These are phyloP conservation scores for Syncephalastrum monosporum DNA, from an alignment of 371 early-diverging fungal genomes.

Conservation along the genomic window DNA sequence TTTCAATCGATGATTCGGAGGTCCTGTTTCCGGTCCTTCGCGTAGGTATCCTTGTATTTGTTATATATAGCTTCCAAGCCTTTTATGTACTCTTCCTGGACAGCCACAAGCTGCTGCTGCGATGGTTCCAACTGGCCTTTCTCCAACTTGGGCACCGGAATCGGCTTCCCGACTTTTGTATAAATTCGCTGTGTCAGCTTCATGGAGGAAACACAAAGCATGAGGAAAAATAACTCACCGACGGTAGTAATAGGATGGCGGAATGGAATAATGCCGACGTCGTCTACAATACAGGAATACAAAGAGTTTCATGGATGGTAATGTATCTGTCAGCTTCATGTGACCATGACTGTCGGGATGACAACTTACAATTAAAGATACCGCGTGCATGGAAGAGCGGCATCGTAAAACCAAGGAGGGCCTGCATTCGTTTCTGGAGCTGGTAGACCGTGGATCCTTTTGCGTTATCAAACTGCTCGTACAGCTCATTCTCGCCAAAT, in stretches of 20 bases:
- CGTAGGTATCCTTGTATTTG: conserved; percentile 74
- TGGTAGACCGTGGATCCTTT: conserved; percentile 48
- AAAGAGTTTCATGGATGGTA: background rate
- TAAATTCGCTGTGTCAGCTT: background rate
- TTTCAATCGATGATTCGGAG: conserved; percentile 54
- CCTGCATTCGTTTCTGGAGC: conserved; percentile 63
- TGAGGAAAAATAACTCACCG: conserved; percentile 28
- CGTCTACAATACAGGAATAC: conserved; percentile 24
- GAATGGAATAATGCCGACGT: conserved; percentile 60
- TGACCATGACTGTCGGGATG: background rate
- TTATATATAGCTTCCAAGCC: conserved; percentile 61
- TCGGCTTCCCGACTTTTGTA: conserved; percentile 67
- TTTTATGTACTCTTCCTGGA: conserved; percentile 65
- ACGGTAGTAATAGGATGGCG: conserved; percentile 54
- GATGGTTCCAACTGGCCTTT: conserved; percentile 56
- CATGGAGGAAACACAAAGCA: background rate
- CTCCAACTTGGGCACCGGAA: conserved; percentile 54
- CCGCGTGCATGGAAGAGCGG: conserved; percentile 77
- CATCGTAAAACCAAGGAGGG: conserved; percentile 64
- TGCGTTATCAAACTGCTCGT: conserved; percentile 59
- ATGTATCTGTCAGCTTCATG: background rate
- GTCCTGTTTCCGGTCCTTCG: conserved; percentile 57
- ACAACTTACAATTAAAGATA: conserved; percentile 64
- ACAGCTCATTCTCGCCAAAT: conserved; percentile 87
- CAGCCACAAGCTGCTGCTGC: conserved; percentile 58